A percentile compares a stretch with the other conserved stretches of the same genome.
Evolutionary conservation across 2,329 filamentous ascomycete species (phyloP).

Genomic region (Ascomycota sp.): DNA sequence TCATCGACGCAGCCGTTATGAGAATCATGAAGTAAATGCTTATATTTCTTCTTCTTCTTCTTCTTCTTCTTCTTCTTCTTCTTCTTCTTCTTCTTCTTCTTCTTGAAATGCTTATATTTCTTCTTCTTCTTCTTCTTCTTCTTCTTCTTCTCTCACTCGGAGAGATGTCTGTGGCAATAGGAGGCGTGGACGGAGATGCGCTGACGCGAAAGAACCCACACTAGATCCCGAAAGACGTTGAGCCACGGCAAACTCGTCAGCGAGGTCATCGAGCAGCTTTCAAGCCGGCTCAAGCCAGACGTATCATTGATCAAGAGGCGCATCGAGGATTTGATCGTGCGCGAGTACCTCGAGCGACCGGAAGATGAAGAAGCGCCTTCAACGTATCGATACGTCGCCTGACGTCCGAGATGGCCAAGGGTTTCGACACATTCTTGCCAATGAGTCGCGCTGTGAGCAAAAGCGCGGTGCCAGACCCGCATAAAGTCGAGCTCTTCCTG

Average conservation of each 20-base stretch:
- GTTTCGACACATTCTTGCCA: constrained; percentile 93
- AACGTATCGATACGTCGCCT: constrained; percentile 54
- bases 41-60: neutral
- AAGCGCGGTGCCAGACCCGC: constrained; percentile 62
- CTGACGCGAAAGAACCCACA: neutral
- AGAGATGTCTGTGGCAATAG: too few species aligned
- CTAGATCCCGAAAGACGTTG: constrained; percentile 53
- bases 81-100: too few species aligned
- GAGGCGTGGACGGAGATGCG: too few species aligned
- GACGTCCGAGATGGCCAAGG: constrained; percentile 52
- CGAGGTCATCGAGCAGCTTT: constrained; percentile 52
- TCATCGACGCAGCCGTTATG: constrained; percentile 59
- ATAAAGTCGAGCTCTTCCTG: constrained; percentile 72
- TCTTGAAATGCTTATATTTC: too few species aligned
- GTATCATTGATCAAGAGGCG: constrained; percentile 60
- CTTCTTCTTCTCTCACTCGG: neutral
- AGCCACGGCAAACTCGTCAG: constrained; percentile 47
- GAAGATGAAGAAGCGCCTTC: constrained; percentile 45
- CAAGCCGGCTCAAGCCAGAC: constrained; percentile 53
- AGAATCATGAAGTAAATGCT: constrained; percentile 65
- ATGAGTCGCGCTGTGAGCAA: constrained; percentile 68
- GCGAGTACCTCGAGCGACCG: constrained; percentile 55
- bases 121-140: too few species aligned
- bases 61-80: neutral
- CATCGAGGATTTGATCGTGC: constrained; percentile 57